Conservation (phyloP, 2,329 filamentous ascomycete genomes). For the Colletotrichum brevisporum region DNA sequence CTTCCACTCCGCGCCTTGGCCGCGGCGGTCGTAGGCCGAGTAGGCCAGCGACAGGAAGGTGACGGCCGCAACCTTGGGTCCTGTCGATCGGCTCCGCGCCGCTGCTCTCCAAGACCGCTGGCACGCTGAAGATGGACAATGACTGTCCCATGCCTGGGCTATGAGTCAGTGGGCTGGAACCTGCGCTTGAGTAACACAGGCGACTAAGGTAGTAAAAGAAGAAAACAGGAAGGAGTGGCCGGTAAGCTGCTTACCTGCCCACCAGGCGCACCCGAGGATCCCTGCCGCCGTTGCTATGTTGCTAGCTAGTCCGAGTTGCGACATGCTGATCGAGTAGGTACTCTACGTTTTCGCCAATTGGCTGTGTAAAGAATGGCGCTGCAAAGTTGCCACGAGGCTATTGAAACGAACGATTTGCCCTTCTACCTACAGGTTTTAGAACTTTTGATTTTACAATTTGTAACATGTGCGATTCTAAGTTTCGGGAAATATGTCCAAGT, state of each 20-base stretch:
- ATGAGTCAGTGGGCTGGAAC: constrained; percentile 15
- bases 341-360: not conserved
- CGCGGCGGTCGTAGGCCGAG: constrained; percentile 51
- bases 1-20: constrained; percentile 50
- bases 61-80: constrained; percentile 53
- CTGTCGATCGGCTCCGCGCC: constrained; percentile 47
- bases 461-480: not conserved
- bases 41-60: constrained; percentile 53
- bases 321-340: constrained; percentile 26
- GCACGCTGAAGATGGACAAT: constrained; percentile 53
- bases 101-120: constrained; percentile 47
- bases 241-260: constrained; percentile 30
- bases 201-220: not conserved
- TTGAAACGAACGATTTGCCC: not conserved
- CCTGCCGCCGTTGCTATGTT: constrained; percentile 37
- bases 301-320: constrained; percentile 32
- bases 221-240: not conserved
- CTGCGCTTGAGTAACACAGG: constrained; percentile 1
- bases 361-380: not conserved
- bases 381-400: not conserved
- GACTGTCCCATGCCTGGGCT: constrained; percentile 52
- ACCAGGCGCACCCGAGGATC: constrained; percentile 35
- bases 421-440: not conserved
- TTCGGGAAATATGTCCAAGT: not conserved
- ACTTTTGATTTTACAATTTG: not conserved